These are phyloP conservation scores for Martiniozyma abietophila DNA, from an alignment of 805 yeast species.

Conservation along the genomic window DNA sequence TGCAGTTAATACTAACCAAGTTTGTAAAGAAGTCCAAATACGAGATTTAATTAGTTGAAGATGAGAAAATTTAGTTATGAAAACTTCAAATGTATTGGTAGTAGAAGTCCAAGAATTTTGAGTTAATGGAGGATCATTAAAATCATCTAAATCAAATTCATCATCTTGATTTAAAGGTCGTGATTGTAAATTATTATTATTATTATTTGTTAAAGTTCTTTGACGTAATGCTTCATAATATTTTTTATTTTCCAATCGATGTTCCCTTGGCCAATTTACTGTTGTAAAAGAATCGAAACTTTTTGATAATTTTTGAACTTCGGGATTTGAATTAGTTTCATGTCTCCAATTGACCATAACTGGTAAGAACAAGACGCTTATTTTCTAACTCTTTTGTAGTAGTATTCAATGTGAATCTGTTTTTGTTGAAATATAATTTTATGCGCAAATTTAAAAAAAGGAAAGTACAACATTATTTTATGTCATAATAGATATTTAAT, in stretches of 20 bases:
- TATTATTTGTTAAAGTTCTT: conserved; percentile 3
- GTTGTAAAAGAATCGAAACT: conserved; percentile 55
- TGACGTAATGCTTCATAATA: conserved; percentile 18
- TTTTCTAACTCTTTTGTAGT: too few relatives aligned
- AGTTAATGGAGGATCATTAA: conserved; percentile 10
- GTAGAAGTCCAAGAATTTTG: conserved; percentile 11
- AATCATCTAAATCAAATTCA: neutral
- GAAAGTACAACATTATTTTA: neutral
- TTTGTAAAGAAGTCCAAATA: conserved; percentile 31
- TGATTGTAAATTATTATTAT: too few relatives aligned
- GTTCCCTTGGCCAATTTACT: conserved; percentile 64
- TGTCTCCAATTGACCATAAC: conserved; percentile 7
- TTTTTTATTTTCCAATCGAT: conserved; percentile 35
- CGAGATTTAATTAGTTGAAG: conserved; percentile 9
- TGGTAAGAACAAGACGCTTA: neutral
- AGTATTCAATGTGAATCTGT: too few relatives aligned
- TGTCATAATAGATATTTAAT: conserved; percentile 1
- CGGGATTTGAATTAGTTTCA: conserved; percentile 6
- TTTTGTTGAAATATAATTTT: too few relatives aligned
- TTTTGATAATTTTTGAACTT: conserved; percentile 23
- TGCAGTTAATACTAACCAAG: conserved; percentile 65
- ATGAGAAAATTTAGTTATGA: conserved; percentile 9
- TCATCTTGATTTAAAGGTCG: conserved; percentile 6
- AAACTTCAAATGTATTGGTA: conserved; percentile 8
- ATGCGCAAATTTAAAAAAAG: too few relatives aligned